Percentiles rank a stretch among this genome's conserved stretches.
Evolutionary conservation across 1,284 basidiomycete species (phyloP).

Genomic region (Ganoderma lingzhi): DNA sequence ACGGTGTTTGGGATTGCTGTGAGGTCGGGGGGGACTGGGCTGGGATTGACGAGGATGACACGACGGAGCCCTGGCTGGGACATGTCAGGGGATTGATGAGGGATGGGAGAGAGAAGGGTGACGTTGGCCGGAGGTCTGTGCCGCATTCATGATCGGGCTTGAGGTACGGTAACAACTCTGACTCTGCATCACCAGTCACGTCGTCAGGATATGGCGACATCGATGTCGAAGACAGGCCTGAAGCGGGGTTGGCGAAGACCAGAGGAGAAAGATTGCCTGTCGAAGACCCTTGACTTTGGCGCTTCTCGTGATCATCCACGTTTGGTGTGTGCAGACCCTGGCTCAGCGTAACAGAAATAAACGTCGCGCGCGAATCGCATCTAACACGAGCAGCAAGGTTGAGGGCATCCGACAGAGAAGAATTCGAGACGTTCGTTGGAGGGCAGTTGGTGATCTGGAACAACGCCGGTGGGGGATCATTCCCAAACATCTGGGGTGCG

Average conservation of each 20-base stretch:
- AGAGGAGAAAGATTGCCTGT: constrained; percentile 33
- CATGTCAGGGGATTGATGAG: constrained; percentile 17
- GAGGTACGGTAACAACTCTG: constrained; percentile 12
- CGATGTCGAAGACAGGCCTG: constrained; percentile 13
- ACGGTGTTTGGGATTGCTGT: constrained; percentile 18
- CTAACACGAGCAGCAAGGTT: constrained; percentile 23
- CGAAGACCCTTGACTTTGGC: constrained; percentile 31
- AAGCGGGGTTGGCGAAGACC: constrained; percentile 25
- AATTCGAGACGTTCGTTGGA: constrained; percentile 24
- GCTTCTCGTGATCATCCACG: constrained; percentile 19
- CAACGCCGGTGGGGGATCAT: constrained; percentile 48
- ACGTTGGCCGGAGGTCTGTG: constrained; percentile 14
- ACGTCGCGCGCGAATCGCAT: constrained; percentile 41
- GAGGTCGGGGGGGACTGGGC: constrained; percentile 19
- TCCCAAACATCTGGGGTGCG: constrained; percentile 52
- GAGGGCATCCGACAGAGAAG: constrained; percentile 27
- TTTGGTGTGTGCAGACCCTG: constrained; percentile 24
- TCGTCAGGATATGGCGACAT: constrained; percentile 14
- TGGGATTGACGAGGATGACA: constrained; percentile 24
- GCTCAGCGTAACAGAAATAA: constrained; percentile 39
- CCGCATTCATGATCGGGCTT: constrained; percentile 15
- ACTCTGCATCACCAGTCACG: background rate
- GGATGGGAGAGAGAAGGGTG: constrained; percentile 16
- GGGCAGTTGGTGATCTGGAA: constrained; percentile 43
- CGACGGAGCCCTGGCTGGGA: constrained; percentile 25